A percentile compares a stretch with the other conserved stretches of the same genome.
These are phyloP conservation scores for Gastrodia elata DNA, from an alignment of 106 monocot species.

Conservation along the genomic window DNA sequence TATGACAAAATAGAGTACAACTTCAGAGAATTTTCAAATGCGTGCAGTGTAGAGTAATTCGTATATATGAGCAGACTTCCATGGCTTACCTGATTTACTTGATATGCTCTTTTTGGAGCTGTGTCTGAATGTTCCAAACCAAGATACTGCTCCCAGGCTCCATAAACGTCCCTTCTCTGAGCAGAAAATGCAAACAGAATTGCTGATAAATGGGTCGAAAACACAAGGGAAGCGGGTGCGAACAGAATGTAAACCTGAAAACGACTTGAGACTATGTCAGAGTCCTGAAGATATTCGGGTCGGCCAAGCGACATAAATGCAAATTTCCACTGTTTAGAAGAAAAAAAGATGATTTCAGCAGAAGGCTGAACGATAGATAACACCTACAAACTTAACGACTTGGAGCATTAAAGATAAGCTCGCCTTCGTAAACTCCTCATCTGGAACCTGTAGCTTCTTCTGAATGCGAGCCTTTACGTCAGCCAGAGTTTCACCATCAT, in stretches of 20 bases:
- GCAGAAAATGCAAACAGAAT: background rate
- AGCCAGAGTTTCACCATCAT: conserved; percentile 77
- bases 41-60: background rate
- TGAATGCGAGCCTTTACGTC: conserved; percentile 87
- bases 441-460: conserved; percentile 84
- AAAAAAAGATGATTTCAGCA: background rate
- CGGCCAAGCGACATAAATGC: conserved; percentile 80
- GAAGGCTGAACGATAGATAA: background rate
- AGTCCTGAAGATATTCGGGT: conserved; percentile 87
- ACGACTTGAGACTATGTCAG: conserved; percentile 59
- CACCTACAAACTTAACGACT: background rate
- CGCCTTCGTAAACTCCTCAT: conserved; percentile 96
- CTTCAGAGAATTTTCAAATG: background rate
- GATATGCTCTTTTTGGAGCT: conserved; percentile 67
- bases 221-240: background rate
- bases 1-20: background rate
- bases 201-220: background rate
- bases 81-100: conserved; percentile 27
- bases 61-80: too few relatives aligned
- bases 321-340: conserved; percentile 94
- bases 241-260: conserved; percentile 48
- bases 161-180: conserved; percentile 57
- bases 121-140: conserved; percentile 93
- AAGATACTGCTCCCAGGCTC: conserved; percentile 97
- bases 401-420: background rate